These are phyloP conservation scores for Trichosporon sp. DNA, from an alignment of 1,284 basidiomycete genomes.

Conservation along the genomic window DNA sequence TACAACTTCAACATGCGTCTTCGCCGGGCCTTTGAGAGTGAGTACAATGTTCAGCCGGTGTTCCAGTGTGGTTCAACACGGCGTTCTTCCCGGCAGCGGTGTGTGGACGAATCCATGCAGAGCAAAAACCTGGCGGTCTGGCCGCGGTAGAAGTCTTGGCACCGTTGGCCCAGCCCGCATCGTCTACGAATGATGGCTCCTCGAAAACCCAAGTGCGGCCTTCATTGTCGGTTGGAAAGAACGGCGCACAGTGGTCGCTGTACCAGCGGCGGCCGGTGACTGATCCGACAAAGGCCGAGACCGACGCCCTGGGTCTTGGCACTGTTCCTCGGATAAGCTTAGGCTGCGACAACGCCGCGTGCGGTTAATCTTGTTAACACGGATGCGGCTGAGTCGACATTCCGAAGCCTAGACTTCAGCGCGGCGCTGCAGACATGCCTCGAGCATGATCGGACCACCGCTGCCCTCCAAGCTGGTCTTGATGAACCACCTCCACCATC, in stretches of 20 bases:
- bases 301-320: not conserved
- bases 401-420: not conserved
- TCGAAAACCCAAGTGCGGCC: not conserved
- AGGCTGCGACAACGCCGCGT: not conserved
- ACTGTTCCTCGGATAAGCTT: not conserved
- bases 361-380: not conserved
- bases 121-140: not conserved
- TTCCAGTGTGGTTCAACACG: not conserved
- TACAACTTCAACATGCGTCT: constrained; percentile 48
- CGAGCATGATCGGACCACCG: too few relatives aligned
- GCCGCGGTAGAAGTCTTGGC: not conserved
- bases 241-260: not conserved
- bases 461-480: too few relatives aligned
- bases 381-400: not conserved
- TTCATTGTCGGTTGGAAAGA: not conserved
- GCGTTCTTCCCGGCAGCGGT: not conserved
- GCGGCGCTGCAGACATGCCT: not conserved
- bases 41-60: constrained; percentile 10
- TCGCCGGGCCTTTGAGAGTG: constrained; percentile 47
- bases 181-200: not conserved
- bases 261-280: not conserved
- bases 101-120: not conserved
- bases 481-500: too few relatives aligned
- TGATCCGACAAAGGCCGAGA: not conserved
- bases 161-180: not conserved